Conservation (phyloP, 345 rosid genomes). For the Geranium brycei region DNA sequence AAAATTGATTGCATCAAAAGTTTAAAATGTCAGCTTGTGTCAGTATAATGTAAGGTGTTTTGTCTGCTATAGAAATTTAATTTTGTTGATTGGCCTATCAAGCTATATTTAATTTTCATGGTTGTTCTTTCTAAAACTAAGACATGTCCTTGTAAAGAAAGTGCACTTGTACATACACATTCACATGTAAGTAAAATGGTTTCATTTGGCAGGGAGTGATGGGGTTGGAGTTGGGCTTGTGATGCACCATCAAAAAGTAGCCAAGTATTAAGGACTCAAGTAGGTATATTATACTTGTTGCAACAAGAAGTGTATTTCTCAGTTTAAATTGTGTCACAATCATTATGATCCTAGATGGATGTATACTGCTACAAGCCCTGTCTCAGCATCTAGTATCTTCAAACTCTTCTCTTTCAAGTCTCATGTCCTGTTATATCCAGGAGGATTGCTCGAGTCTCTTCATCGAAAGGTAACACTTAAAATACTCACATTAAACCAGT, state of each 20-base stretch:
- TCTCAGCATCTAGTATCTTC: slow-evolving; percentile 43
- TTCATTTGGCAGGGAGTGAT: slow-evolving; percentile 33
- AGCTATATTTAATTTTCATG: too few relatives aligned
- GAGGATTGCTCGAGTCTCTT: slow-evolving; percentile 73
- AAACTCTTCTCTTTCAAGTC: slow-evolving; percentile 47
- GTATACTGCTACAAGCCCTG: slow-evolving; percentile 34
- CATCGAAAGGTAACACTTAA: slow-evolving; percentile 44
- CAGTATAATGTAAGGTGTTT: too few relatives aligned
- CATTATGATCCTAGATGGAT: slow-evolving; percentile 27
- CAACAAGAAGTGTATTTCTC: neutral
- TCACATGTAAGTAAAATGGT: too few relatives aligned
- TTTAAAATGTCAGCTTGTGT: too few relatives aligned
- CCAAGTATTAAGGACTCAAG: slow-evolving; percentile 41
- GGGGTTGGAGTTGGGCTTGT: slow-evolving; percentile 65
- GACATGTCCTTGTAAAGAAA: too few relatives aligned
- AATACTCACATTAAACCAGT: too few relatives aligned
- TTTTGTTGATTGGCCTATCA: too few relatives aligned
- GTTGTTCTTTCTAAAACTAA: too few relatives aligned
- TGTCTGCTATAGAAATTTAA: too few relatives aligned
- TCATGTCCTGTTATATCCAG: slow-evolving; percentile 75
- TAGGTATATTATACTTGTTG: slow-evolving; percentile 10
- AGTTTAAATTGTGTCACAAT: neutral
- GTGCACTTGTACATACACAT: too few relatives aligned
- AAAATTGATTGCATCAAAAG: too few relatives aligned
- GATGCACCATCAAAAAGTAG: slow-evolving; percentile 75